These are phyloP conservation scores for Mucor racemosus DNA, from an alignment of 371 early-diverging fungal genomes.

Conservation along the genomic window DNA sequence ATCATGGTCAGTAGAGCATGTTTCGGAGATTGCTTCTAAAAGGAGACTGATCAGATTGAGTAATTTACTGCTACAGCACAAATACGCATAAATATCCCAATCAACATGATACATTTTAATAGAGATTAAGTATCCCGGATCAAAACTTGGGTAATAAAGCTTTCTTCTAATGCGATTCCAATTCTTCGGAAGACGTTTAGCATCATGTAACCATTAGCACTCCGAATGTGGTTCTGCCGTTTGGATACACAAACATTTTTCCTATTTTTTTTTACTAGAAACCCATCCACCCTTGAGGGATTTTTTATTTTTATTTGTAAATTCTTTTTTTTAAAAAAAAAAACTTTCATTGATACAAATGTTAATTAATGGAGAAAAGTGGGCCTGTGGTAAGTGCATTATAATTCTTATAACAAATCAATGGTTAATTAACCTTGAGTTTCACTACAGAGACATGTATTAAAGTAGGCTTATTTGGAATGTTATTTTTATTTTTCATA, in stretches of 20 bases:
- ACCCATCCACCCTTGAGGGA: neutral
- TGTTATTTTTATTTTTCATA: neutral
- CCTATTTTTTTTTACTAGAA: too few species aligned
- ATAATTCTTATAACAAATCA: neutral
- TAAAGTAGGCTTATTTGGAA: slow-evolving; percentile 27
- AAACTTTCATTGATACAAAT: slow-evolving; percentile 5
- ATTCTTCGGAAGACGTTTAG: neutral
- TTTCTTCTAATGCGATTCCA: neutral
- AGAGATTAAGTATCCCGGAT: too few species aligned
- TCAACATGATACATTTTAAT: too few species aligned
- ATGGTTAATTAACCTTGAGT: neutral
- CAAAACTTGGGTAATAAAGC: too few species aligned
- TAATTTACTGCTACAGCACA: too few species aligned
- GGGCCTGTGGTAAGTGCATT: slow-evolving; percentile 34
- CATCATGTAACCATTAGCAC: neutral
- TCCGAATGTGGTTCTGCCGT: neutral
- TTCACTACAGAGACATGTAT: slow-evolving; percentile 46
- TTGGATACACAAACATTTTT: neutral
- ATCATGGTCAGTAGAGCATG: too few species aligned
- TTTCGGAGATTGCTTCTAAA: too few species aligned
- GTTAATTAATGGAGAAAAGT: slow-evolving; percentile 34
- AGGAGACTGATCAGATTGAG: too few species aligned
- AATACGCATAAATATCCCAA: too few species aligned
- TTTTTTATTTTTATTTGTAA: neutral
- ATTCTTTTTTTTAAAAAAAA: slow-evolving; percentile 56